Evolutionary conservation across 2,329 filamentous ascomycete species (phyloP).

Genomic region (Cercospora citrullina): DNA sequence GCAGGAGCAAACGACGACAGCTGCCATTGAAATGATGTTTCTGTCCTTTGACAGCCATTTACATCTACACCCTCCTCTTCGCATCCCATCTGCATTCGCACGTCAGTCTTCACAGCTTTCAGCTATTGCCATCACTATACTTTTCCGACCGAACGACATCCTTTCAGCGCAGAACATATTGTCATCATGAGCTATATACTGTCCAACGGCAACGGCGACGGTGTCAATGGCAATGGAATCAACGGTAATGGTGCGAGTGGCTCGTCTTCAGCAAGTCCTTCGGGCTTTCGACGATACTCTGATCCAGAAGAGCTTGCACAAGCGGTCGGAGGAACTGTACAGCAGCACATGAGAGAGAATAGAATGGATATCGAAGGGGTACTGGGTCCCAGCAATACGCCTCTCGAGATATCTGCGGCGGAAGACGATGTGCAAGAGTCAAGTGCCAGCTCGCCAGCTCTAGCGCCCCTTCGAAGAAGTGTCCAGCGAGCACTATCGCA

Average conservation of each 20-base stretch:
- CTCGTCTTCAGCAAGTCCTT: neutral
- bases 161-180: neutral
- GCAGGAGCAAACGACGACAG: neutral
- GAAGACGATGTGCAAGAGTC: neutral
- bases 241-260: neutral
- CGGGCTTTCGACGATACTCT: neutral
- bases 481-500: neutral
- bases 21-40: neutral
- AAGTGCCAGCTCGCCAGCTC: neutral
- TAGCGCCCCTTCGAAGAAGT: neutral
- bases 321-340: neutral
- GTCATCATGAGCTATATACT: neutral
- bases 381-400: neutral
- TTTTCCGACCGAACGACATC: neutral
- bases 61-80: neutral
- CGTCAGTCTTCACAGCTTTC: neutral
- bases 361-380: neutral
- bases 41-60: neutral
- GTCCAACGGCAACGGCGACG: neutral
- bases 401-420: neutral
- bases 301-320: neutral
- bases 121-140: neutral
- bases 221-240: neutral
- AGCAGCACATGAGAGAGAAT: neutral
- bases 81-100: neutral